These are phyloP conservation scores for Melampsora americana DNA, from an alignment of 1,284 basidiomycete species.

Conservation along the genomic window DNA sequence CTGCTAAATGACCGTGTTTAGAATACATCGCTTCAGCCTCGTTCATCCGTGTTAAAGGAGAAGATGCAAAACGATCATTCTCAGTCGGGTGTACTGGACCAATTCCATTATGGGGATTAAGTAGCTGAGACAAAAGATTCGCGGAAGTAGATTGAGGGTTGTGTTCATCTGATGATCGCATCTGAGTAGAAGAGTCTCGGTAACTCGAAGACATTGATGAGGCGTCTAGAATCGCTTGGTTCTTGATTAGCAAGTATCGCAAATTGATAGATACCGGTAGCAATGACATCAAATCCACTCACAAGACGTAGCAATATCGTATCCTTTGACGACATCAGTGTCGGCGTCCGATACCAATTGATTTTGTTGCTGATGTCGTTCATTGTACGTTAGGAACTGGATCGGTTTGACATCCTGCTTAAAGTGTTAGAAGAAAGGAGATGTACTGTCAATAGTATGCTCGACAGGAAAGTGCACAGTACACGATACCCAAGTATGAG, in stretches of 20 bases:
- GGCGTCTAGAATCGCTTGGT: constrained; percentile 6
- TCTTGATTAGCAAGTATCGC: too few species aligned
- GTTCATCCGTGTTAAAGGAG: not conserved
- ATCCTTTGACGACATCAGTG: constrained; percentile 30
- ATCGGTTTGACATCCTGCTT: not conserved
- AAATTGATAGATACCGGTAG: too few species aligned
- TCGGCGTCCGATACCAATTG: constrained; percentile 20
- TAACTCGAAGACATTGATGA: constrained; percentile 34
- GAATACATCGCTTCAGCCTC: constrained; percentile 17
- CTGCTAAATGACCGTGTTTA: constrained; percentile 39
- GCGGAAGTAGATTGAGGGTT: not conserved
- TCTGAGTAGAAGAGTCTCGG: constrained; percentile 21
- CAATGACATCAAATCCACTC: not conserved
- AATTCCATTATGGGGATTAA: not conserved
- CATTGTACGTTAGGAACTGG: not conserved
- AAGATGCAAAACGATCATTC: not conserved
- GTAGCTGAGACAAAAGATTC: constrained; percentile 1
- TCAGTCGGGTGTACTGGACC: not conserved
- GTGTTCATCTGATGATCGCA: constrained; percentile 7
- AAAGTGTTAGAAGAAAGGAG: not conserved
- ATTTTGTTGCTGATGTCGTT: not conserved
- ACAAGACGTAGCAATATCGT: constrained; percentile 37
- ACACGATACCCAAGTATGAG: not conserved
- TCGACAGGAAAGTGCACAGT: too few species aligned
- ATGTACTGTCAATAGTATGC: too few species aligned